phyloP scores from a whole-genome alignment of 257 asterid genomes.

The Solanum okadae region DNA sequence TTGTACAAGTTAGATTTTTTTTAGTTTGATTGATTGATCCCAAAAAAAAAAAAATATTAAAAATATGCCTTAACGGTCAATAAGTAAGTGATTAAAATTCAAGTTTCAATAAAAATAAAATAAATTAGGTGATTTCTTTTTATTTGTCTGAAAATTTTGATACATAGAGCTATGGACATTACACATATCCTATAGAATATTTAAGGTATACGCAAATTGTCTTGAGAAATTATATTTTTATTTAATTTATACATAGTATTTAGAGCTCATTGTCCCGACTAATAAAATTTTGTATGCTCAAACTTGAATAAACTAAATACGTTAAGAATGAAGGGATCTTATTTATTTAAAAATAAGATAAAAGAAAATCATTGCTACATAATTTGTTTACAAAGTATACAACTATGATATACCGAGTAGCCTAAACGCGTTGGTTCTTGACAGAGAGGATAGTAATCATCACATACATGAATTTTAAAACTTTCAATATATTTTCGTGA shows the following conservation, averaged over 20 bases:
- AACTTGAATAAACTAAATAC: background rate
- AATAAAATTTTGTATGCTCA: background rate
- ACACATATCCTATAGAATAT: background rate
- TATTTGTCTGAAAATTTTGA: background rate
- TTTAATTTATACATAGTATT: background rate
- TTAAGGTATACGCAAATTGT: background rate
- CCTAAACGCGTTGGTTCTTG: background rate
- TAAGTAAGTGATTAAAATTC: background rate
- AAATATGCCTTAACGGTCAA: fast-evolving
- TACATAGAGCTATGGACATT: background rate
- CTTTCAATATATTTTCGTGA: fast-evolving
- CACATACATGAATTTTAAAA: background rate
- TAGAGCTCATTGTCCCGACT: background rate
- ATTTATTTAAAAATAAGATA: background rate
- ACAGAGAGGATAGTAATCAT: background rate
- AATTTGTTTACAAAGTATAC: background rate
- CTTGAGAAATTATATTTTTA: background rate
- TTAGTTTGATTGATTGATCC: background rate
- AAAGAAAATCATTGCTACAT: background rate
- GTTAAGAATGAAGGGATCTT: background rate
- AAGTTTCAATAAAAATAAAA: background rate
- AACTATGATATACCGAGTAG: background rate
- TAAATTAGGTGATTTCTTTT: background rate
- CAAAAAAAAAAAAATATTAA: background rate
- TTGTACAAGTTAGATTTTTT: background rate